Conservation (phyloP, 2,329 filamentous ascomycete genomes). For the Parafenestella ontariensis region DNA sequence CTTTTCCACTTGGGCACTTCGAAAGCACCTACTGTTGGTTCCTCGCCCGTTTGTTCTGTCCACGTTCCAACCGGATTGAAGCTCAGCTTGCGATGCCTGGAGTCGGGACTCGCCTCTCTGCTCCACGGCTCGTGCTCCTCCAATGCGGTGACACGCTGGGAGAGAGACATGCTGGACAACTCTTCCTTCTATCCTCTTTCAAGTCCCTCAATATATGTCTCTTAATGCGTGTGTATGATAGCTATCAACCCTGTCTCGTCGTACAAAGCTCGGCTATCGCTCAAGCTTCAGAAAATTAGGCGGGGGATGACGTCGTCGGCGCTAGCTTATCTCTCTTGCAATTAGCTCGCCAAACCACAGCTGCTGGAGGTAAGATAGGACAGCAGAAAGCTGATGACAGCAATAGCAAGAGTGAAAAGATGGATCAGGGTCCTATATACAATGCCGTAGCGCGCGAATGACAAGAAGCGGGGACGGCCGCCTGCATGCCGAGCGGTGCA, state of each 20-base stretch:
- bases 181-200: neutral
- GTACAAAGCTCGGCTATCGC: neutral
- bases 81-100: constrained; percentile 55
- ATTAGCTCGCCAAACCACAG: constrained; percentile 8
- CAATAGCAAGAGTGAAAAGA: neutral
- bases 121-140: constrained; percentile 53
- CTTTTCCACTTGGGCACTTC: constrained; percentile 63
- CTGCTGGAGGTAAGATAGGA: neutral
- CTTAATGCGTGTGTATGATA: neutral
- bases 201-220: neutral
- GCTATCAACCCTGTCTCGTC: neutral
- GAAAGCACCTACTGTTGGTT: constrained; percentile 56
- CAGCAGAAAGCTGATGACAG: neutral
- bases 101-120: constrained; percentile 45
- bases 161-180: constrained; percentile 46
- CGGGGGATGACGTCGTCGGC: constrained; percentile 20
- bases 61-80: constrained; percentile 59
- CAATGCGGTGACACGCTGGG: constrained; percentile 48
- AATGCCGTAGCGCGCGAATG: neutral
- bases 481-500: constrained; percentile 13
- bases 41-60: constrained; percentile 50
- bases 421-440: constrained; percentile 24
- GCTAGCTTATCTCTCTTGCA: constrained; percentile 5
- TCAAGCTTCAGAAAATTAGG: neutral
- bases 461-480: neutral